Evolutionary conservation across 306 rosid species (phyloP).

Genomic region (Medicago ruthenica): DNA sequence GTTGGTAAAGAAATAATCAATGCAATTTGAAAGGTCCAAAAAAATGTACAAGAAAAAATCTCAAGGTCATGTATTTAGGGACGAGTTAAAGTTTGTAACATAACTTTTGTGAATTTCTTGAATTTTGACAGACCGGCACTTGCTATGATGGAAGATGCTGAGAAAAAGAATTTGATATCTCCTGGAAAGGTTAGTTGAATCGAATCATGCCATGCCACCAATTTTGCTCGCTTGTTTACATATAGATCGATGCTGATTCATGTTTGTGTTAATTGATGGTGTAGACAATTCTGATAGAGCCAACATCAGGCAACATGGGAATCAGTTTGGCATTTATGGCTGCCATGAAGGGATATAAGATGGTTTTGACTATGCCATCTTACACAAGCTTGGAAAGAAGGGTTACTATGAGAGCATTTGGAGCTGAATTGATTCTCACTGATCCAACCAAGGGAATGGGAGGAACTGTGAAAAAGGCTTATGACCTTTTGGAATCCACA

Average conservation of each 20-base stretch:
- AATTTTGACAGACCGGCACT: slow-evolving; percentile 44
- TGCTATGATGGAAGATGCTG: slow-evolving; percentile 57
- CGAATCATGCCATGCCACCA: background rate
- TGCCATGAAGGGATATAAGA: slow-evolving; percentile 81
- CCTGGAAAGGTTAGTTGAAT: slow-evolving; percentile 54
- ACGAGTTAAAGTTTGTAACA: background rate
- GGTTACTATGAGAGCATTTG: slow-evolving; percentile 72
- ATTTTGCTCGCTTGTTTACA: slow-evolving; percentile 5
- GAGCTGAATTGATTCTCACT: slow-evolving; percentile 85
- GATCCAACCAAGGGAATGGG: slow-evolving; percentile 73
- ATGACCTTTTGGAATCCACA: slow-evolving; percentile 74
- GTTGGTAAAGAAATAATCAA: too few species aligned
- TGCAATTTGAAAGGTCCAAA: too few species aligned
- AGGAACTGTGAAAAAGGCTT: slow-evolving; percentile 86
- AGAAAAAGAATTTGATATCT: slow-evolving; percentile 50
- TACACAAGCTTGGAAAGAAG: slow-evolving; percentile 57
- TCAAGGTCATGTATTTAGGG: too few species aligned
- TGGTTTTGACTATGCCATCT: slow-evolving; percentile 80
- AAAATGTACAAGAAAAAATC: too few species aligned
- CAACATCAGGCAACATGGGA: slow-evolving; percentile 96
- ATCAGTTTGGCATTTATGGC: slow-evolving; percentile 73
- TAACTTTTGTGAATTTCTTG: slow-evolving; percentile 27
- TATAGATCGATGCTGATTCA: background rate
- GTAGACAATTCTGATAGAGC: slow-evolving; percentile 81
- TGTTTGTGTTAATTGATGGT: slow-evolving; percentile 26